Evolutionary conservation across 176 grass and related monocot species (phyloP).

Genomic region (Typha latifolia): DNA sequence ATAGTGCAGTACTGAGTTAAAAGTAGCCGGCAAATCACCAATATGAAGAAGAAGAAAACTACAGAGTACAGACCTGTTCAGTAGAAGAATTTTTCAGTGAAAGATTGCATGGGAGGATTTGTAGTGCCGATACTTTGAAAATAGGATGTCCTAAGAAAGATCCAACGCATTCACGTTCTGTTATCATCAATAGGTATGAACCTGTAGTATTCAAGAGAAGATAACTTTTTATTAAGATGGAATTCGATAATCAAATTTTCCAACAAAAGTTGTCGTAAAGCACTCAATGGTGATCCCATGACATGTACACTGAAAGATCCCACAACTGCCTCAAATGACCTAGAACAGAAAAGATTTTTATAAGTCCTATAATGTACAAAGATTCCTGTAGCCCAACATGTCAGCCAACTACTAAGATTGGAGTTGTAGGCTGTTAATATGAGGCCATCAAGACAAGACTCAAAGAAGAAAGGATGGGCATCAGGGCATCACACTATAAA

Average conservation of each 20-base stretch:
- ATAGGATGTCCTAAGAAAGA: slow-evolving; percentile 74
- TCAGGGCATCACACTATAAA: too few species aligned
- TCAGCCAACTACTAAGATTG: too few species aligned
- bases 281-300: not conserved
- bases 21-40: not conserved
- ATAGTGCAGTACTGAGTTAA: slow-evolving; percentile 1
- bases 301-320: not conserved
- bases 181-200: slow-evolving; percentile 80
- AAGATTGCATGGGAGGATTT: slow-evolving; percentile 75
- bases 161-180: slow-evolving; percentile 71
- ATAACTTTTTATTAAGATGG: not conserved
- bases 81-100: slow-evolving; percentile 44
- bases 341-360: not conserved
- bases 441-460: too few species aligned
- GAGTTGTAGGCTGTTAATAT: too few species aligned
- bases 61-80: slow-evolving; percentile 44
- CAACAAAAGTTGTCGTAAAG: not conserved
- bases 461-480: too few species aligned
- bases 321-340: not conserved
- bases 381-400: not conserved
- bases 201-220: slow-evolving; percentile 18
- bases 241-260: not conserved
- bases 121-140: slow-evolving; percentile 81
- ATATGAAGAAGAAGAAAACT: slow-evolving; percentile 14
- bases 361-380: not conserved